phyloP scores from a whole-genome alignment of 2,329 filamentous ascomycete genomes.

The Pestalotiopsis sp. region DNA sequence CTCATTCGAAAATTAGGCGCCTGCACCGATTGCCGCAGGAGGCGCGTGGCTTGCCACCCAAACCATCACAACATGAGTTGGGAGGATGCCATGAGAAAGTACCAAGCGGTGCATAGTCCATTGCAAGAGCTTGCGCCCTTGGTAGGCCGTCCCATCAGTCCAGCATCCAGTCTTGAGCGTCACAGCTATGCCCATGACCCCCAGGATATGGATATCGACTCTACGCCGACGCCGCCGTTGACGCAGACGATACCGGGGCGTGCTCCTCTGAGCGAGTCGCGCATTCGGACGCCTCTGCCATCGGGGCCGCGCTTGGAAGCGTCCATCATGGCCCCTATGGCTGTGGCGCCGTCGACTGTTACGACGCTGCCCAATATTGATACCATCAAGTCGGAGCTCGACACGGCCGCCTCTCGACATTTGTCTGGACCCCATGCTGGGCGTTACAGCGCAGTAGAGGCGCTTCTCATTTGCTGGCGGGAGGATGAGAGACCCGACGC shows the following conservation, averaged over 20 bases:
- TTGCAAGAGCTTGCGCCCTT: slow-evolving; percentile 52
- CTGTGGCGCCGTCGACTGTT: slow-evolving; percentile 26
- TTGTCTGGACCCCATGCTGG: slow-evolving; percentile 52
- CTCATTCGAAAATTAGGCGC: slow-evolving; percentile 61
- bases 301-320: slow-evolving; percentile 59
- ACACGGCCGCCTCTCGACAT: slow-evolving; percentile 51
- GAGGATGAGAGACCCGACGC: slow-evolving; percentile 52
- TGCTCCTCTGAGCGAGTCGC: slow-evolving; percentile 47
- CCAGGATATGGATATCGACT: slow-evolving; percentile 61
- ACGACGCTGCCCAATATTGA: slow-evolving; percentile 50
- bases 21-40: slow-evolving; percentile 57
- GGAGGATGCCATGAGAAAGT: slow-evolving; percentile 61
- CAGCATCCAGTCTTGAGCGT: slow-evolving; percentile 42
- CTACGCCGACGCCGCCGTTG: slow-evolving; percentile 32
- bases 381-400: slow-evolving; percentile 54
- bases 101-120: slow-evolving; percentile 53
- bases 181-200: slow-evolving; percentile 46
- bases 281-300: slow-evolving; percentile 59
- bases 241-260: slow-evolving; percentile 34
- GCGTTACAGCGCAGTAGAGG: slow-evolving; percentile 57
- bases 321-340: slow-evolving; percentile 37
- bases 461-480: slow-evolving; percentile 59
- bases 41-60: slow-evolving; percentile 63
- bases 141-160: slow-evolving; percentile 49
- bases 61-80: slow-evolving; percentile 64